These are phyloP conservation scores for Solioccasus polychromus DNA, from an alignment of 768 basidiomycete genomes.

Conservation along the genomic window DNA sequence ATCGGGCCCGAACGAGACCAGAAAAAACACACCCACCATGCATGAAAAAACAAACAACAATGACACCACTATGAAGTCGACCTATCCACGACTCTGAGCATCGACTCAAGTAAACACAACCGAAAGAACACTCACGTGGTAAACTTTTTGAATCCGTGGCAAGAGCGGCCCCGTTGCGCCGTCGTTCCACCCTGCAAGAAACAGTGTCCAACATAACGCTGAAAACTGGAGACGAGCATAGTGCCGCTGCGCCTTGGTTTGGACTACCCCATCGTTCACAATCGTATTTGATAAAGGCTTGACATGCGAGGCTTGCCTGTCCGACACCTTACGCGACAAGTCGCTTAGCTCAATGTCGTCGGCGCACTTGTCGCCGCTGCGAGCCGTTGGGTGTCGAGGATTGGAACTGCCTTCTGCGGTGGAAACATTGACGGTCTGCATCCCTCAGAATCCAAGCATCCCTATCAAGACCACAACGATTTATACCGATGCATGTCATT, in stretches of 20 bases:
- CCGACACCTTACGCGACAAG: not conserved
- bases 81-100: constrained; percentile 16
- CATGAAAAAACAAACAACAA: constrained; percentile 43
- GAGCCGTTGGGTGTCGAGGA: constrained; percentile 7
- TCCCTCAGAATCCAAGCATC: not conserved
- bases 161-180: constrained; percentile 38
- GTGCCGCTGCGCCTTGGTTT: constrained; percentile 20
- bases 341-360: constrained; percentile 7
- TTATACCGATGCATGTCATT: no score
- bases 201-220: constrained; percentile 35
- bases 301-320: not conserved
- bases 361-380: constrained; percentile 1
- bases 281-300: no score
- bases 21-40: constrained; percentile 25
- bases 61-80: constrained; percentile 40
- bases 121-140: constrained; percentile 26
- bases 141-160: constrained; percentile 38
- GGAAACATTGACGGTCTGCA: constrained; percentile 11
- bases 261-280: not conserved
- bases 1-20: not conserved
- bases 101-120: not conserved
- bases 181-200: constrained; percentile 40
- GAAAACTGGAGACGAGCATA: constrained; percentile 30
- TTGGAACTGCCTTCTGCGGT: constrained; percentile 3
- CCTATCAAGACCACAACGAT: no score